Conservation (phyloP, 2,329 filamentous ascomycete genomes). For the Stromatinia cepivora region DNA sequence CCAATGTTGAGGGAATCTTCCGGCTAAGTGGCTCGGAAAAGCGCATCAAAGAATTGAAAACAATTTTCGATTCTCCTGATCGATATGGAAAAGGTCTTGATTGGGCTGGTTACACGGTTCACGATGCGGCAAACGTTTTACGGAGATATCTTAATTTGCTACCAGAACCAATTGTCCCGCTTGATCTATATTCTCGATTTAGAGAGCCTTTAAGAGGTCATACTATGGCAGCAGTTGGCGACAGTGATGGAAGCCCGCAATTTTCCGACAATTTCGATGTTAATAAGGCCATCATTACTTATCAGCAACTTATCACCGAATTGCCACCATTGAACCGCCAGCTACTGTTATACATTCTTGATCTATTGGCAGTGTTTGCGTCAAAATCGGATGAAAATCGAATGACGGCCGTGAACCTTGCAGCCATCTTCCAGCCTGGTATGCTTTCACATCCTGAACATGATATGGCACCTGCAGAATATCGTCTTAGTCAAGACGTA, state of each 20-base stretch:
- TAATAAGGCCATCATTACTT: conserved; percentile 72
- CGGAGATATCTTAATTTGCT: conserved; percentile 94
- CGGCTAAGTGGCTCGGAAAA: conserved; percentile 94
- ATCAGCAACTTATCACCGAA: conserved; percentile 89
- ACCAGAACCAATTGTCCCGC: conserved; percentile 92
- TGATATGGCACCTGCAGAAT: conserved; percentile 93
- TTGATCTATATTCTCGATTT: conserved; percentile 91
- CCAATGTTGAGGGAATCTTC: conserved; percentile 93
- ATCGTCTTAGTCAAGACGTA: conserved; percentile 92
- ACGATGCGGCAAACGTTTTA: conserved; percentile 96
- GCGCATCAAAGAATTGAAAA: conserved; percentile 94
- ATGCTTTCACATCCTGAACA: conserved; percentile 92
- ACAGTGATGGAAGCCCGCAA: conserved; percentile 63
- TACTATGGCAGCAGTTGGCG: conserved; percentile 71
- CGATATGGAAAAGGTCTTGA: conserved; percentile 95
- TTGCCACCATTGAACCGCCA: conserved; percentile 91
- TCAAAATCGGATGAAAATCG: conserved; percentile 96
- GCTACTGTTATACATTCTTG: conserved; percentile 90
- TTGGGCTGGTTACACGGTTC: conserved; percentile 97
- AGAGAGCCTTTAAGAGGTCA: conserved; percentile 70
- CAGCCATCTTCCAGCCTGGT: conserved; percentile 96
- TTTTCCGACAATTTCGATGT: conserved; percentile 74
- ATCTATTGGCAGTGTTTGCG: conserved; percentile 92
- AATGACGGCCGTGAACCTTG: conserved; percentile 92
- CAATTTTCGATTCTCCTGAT: conserved; percentile 89